A percentile compares a stretch with the other conserved stretches of the same genome.
phyloP scores from a whole-genome alignment of 2,329 filamentous ascomycete species.

The Pleoardoris graminearum region DNA sequence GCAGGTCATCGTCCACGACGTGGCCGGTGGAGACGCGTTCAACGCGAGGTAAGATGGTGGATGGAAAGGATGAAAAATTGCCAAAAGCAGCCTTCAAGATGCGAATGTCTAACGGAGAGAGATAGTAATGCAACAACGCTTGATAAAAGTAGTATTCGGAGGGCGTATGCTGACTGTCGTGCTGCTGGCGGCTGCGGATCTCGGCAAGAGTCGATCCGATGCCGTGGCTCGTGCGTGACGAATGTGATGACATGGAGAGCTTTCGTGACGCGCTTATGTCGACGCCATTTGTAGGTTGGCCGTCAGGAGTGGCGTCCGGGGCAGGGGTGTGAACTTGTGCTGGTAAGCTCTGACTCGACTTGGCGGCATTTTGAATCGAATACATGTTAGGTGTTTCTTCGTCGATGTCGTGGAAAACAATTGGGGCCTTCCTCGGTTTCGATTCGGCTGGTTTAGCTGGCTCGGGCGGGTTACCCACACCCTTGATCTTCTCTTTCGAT shows the following conservation, averaged over 20 bases:
- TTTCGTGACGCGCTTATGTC: conserved; percentile 22
- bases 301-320: conserved; percentile 11
- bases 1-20: conserved; percentile 80
- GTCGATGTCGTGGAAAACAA: conserved; percentile 53
- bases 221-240: conserved; percentile 32
- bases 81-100: conserved; percentile 90
- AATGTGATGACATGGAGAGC: conserved; percentile 36
- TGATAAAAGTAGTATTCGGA: conserved; percentile 84
- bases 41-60: conserved; percentile 81
- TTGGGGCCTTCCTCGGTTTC: conserved; percentile 53
- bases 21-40: conserved; percentile 89
- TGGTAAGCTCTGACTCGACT: conserved; percentile 49
- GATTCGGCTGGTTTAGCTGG: conserved; percentile 56
- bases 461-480: conserved; percentile 67
- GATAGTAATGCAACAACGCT: conserved; percentile 82
- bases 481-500: conserved; percentile 73
- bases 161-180: conserved; percentile 50
- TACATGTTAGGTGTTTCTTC: conserved; percentile 58
- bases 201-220: conserved; percentile 52
- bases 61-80: conserved; percentile 78
- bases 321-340: conserved; percentile 18
- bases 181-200: conserved; percentile 50
- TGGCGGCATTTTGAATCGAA: conserved; percentile 51
- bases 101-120: conserved; percentile 87
- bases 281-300: neutral